Evolutionary conservation across 139 green algal species (phyloP).

Genomic region (Gonium pectorale): DNA sequence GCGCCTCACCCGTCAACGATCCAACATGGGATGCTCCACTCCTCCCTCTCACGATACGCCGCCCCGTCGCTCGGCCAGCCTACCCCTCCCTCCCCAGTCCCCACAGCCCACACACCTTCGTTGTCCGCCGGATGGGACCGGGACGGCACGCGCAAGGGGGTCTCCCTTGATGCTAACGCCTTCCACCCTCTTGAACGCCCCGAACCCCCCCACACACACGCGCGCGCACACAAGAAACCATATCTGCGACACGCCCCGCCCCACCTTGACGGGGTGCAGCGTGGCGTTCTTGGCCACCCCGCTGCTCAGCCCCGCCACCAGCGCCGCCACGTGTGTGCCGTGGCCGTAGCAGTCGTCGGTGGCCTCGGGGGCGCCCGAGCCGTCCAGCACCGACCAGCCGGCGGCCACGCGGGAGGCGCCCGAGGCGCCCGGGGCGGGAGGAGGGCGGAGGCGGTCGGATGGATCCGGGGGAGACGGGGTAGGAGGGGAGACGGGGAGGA

Average conservation of each 20-base stretch:
- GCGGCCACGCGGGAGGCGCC: background rate
- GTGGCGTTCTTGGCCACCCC: constrained; percentile 80
- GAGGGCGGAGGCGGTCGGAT: background rate
- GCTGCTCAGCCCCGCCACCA: constrained; percentile 68
- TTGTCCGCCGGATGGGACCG: too few species aligned
- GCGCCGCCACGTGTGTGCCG: constrained; percentile 77
- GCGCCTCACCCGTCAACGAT: too few species aligned
- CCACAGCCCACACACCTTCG: too few species aligned
- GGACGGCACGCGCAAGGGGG: too few species aligned
- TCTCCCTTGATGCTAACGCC: too few species aligned
- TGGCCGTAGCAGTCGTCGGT: constrained; percentile 79
- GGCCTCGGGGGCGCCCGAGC: constrained; percentile 1
- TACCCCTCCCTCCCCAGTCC: too few species aligned
- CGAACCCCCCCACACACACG: too few species aligned
- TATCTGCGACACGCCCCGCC: too few species aligned
- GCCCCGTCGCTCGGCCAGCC: background rate
- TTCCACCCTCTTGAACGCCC: too few species aligned
- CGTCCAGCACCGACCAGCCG: constrained; percentile 15
- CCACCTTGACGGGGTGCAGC: constrained; percentile 55
- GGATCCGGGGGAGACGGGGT: background rate
- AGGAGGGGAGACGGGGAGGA: background rate
- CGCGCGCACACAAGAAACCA: too few species aligned
- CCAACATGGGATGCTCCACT: too few species aligned
- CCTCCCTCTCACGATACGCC: background rate
- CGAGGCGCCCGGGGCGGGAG: too few species aligned